Conservation (phyloP, 2,329 filamentous ascomycete species). For the Thielaviopsis punctulata region DNA sequence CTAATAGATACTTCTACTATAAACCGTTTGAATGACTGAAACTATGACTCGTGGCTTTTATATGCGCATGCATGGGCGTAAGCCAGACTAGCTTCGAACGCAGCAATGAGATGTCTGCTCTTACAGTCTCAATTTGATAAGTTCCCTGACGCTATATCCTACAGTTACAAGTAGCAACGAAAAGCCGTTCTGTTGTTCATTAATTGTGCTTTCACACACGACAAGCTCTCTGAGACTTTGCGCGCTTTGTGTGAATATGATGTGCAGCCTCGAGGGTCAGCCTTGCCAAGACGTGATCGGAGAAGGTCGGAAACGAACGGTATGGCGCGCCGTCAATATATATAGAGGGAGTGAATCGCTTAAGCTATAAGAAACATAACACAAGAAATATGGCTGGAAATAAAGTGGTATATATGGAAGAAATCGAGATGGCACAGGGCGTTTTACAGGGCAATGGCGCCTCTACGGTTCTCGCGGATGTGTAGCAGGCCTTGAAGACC, state of each 20-base stretch:
- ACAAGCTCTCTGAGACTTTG: neutral
- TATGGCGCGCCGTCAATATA: neutral
- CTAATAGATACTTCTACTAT: neutral
- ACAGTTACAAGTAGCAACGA: neutral
- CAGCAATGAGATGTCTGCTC: too few relatives aligned
- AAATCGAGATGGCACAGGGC: neutral
- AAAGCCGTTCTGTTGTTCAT: too few relatives aligned
- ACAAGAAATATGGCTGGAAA: constrained; percentile 1
- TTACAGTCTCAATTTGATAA: too few relatives aligned
- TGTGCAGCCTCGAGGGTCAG: neutral
- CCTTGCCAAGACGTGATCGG: neutral
- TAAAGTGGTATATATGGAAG: neutral
- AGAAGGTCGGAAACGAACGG: neutral
- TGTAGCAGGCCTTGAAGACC: constrained; percentile 78
- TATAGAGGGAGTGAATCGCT: neutral
- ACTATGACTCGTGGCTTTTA: neutral
- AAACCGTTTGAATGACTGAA: neutral
- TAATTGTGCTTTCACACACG: neutral
- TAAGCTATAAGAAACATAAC: neutral
- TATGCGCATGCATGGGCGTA: neutral
- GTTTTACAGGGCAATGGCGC: constrained; percentile 57
- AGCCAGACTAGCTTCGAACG: too few relatives aligned
- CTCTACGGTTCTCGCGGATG: constrained; percentile 62
- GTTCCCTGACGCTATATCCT: neutral
- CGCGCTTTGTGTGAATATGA: neutral